Base-by-base conservation (phyloP, 768 basidiomycete species). In the Tricholoma saponaceum region DNA sequence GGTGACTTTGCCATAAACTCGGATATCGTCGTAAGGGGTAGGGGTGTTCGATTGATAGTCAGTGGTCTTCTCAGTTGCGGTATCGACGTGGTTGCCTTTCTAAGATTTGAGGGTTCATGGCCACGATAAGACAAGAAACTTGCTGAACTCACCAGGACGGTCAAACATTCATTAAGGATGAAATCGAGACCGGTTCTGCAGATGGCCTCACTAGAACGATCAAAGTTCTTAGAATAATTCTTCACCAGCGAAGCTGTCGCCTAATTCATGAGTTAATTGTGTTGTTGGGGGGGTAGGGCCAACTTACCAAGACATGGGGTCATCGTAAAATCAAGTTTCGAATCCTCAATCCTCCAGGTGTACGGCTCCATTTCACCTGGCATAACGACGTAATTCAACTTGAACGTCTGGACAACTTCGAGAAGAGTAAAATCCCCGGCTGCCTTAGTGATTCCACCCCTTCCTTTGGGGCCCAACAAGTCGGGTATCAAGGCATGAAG, bases 141-240 rank as follows among this genome's bases (percentile, higher is more conserved):
- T 26, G 44, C 25, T 49, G 4, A 28, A 49, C 47, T 49, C 47
- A 49, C 47, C 25, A 49, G 47, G 22, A 49, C 26, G 16, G 25
- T 49, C 47, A 49, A 49, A 49, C 47, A 49, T 49, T 49, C 47
- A 49, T 49, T 49, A 28, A 49, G 47, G 47, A 49, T 49, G 47
- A 49, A 49, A 49, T 49, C 47, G 26, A 49, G 47, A 49, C 47
- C 47, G 47, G 47, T 49, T 49, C 47, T 49, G 47, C 47, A 49
- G 47, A 49, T 12, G 26, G 47, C 47, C 25, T 49, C 16, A 49
- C 47, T 49, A 49, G 47, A 28, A 49, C 16, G 26, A 49, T 49
- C 26, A 28, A 47, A 49, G 26, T 49, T 28, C 47, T 49, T 49
- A 49, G 47, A 49, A 28, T 49, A 49, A 23, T 46, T 23, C 44